These are phyloP conservation scores for Candida lessepsii DNA, from an alignment of 805 yeast species.

Conservation along the genomic window DNA sequence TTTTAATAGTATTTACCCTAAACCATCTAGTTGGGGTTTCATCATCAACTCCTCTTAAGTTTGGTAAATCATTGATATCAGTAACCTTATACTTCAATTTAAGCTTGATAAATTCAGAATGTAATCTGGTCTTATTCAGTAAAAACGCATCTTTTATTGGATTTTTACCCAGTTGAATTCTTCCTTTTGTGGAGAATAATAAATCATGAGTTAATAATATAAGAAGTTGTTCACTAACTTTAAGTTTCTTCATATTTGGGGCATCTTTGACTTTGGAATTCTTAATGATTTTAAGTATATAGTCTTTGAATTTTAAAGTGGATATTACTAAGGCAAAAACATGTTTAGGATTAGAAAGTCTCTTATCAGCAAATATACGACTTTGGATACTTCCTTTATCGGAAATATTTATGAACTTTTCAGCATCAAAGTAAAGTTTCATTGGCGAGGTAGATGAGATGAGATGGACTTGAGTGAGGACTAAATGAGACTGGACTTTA, in stretches of 20 bases:
- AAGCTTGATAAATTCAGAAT: slow-evolving; percentile 77
- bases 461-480: neutral
- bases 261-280: slow-evolving; percentile 61
- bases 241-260: slow-evolving; percentile 43
- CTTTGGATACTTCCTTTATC: slow-evolving; percentile 34
- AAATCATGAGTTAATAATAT: slow-evolving; percentile 78
- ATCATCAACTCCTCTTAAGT: slow-evolving; percentile 35
- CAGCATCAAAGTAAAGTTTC: slow-evolving; percentile 46
- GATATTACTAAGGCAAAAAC: slow-evolving; percentile 80
- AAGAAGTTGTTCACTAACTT: slow-evolving; percentile 53
- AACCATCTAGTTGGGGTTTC: slow-evolving; percentile 81
- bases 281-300: slow-evolving; percentile 59
- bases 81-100: slow-evolving; percentile 70
- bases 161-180: slow-evolving; percentile 87
- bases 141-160: slow-evolving; percentile 80
- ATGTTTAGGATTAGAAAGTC: slow-evolving; percentile 62
- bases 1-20: slow-evolving; percentile 64
- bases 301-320: slow-evolving; percentile 68
- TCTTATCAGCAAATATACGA: slow-evolving; percentile 36
- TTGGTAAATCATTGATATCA: slow-evolving; percentile 47
- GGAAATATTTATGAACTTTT: slow-evolving; percentile 25
- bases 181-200: slow-evolving; percentile 67
- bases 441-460: slow-evolving; percentile 20
- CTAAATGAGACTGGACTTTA: too few species aligned
- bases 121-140: slow-evolving; percentile 74